Evolutionary conservation across 2,329 filamentous ascomycete species (phyloP).

Genomic region (Epichloe elymi): DNA sequence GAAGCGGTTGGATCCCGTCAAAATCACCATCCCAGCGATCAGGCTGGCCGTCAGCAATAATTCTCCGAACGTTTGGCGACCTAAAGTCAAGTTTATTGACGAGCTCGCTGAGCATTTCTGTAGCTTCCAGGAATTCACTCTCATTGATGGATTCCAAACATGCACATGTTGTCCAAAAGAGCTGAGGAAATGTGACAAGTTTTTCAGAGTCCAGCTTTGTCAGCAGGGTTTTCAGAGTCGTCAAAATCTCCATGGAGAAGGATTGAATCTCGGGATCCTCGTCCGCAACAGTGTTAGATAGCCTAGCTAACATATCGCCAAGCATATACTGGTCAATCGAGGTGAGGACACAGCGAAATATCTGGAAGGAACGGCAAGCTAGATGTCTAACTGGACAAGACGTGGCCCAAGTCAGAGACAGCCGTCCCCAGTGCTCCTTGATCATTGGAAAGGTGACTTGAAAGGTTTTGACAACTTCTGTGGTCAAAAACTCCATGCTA

Average conservation of each 20-base stretch:
- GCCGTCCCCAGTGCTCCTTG: constrained; percentile 79
- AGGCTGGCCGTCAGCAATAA: constrained; percentile 68
- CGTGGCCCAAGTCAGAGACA: constrained; percentile 89
- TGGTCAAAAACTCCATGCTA: constrained; percentile 75
- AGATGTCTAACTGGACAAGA: constrained; percentile 91
- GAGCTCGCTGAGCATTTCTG: constrained; percentile 82
- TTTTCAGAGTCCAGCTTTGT: constrained; percentile 67
- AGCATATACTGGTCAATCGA: constrained; percentile 88
- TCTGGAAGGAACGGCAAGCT: constrained; percentile 92
- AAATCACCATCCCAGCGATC: constrained; percentile 81
- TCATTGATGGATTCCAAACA: constrained; percentile 96
- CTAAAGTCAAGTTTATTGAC: constrained; percentile 73
- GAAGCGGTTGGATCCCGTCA: constrained; percentile 69
- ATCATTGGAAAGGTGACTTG: constrained; percentile 72
- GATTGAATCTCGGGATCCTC: constrained; percentile 90
- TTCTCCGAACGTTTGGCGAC: constrained; percentile 51
- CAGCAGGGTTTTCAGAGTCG: constrained; percentile 85
- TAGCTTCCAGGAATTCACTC: constrained; percentile 78
- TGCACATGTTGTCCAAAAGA: constrained; percentile 96
- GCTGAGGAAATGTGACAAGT: constrained; percentile 77
- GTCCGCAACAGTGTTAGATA: constrained; percentile 95
- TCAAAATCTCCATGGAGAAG: constrained; percentile 95
- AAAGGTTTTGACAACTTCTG: constrained; percentile 74
- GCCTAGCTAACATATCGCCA: constrained; percentile 85
- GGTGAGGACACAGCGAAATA: constrained; percentile 87